Percentiles rank a stretch among this genome's conserved stretches.
phyloP scores from a whole-genome alignment of 805 yeast species.

The Teunomyces kruisii region DNA sequence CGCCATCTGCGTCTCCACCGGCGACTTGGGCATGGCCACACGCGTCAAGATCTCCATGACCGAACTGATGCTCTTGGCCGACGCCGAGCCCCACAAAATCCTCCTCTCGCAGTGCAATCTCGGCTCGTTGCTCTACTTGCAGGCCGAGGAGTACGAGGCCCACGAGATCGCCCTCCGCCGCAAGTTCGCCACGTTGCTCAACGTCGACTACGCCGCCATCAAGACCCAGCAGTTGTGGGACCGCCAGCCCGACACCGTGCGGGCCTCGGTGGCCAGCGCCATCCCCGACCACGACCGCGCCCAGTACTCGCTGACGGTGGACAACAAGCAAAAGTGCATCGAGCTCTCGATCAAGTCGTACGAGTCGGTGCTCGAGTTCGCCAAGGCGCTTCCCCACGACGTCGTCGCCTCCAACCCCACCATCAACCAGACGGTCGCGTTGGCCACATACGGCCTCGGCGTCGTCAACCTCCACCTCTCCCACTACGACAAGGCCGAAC shows the following conservation, averaged over 20 bases:
- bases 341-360: conserved; percentile 32
- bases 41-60: conserved; percentile 62
- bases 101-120: conserved; percentile 65
- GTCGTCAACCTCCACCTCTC: conserved; percentile 68
- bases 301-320: conserved; percentile 17
- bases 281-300: conserved; percentile 27
- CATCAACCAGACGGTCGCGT: conserved; percentile 67
- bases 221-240: conserved; percentile 11
- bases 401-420: conserved; percentile 15
- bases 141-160: conserved; percentile 62
- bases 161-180: conserved; percentile 34
- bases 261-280: conserved; percentile 2
- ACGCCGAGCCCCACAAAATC: conserved; percentile 62
- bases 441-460: conserved; percentile 84
- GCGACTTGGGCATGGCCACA: conserved; percentile 64
- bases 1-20: conserved; percentile 66
- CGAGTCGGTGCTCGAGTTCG: conserved; percentile 33
- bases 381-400: conserved; percentile 31
- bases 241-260: conserved; percentile 3
- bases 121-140: conserved; percentile 67
- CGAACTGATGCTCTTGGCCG: conserved; percentile 73
- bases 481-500: conserved; percentile 55
- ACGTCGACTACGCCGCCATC: conserved; percentile 21
- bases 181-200: conserved; percentile 23
- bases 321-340: conserved; percentile 24